phyloP scores from a whole-genome alignment of 768 basidiomycete species.

The Tylopilus balloui region DNA sequence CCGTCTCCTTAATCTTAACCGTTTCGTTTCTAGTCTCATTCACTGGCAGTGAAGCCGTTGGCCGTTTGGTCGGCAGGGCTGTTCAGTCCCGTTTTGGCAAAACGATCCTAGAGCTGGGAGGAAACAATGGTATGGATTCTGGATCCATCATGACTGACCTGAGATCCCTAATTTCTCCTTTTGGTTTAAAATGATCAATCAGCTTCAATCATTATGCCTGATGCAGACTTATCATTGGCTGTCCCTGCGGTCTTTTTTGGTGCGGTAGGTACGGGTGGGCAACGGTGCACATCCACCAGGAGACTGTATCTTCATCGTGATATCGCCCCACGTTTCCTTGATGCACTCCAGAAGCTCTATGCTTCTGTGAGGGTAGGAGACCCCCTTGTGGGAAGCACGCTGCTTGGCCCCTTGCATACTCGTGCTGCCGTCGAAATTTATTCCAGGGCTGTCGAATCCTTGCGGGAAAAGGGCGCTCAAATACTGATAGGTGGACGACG shows the following conservation, averaged over 20 bases:
- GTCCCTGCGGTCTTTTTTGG: conserved; percentile 91
- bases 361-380: conserved; percentile 73
- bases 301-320: conserved; percentile 83
- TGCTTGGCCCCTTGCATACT: conserved; percentile 86
- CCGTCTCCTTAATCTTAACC: conserved; percentile 1
- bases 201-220: conserved; percentile 91
- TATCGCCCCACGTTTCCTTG: conserved; percentile 73
- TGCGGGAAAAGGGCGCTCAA: conserved; percentile 65
- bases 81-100: conserved; percentile 90
- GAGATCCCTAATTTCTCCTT: conserved; percentile 17
- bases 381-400: conserved; percentile 66
- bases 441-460: conserved; percentile 52
- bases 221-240: conserved; percentile 88
- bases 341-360: conserved; percentile 71
- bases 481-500: conserved; percentile 68
- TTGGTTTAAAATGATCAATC: conserved; percentile 16
- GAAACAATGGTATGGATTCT: conserved; percentile 76
- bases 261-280: conserved; percentile 76
- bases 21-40: conserved; percentile 66
- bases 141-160: conserved; percentile 15
- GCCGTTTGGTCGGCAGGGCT: conserved; percentile 79
- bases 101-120: conserved; percentile 85
- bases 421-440: conserved; percentile 65
- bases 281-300: conserved; percentile 87
- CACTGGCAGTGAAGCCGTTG: conserved; percentile 88